phyloP scores from a whole-genome alignment of 495 filamentous ascomycete species.

The Terfezia claveryi region DNA sequence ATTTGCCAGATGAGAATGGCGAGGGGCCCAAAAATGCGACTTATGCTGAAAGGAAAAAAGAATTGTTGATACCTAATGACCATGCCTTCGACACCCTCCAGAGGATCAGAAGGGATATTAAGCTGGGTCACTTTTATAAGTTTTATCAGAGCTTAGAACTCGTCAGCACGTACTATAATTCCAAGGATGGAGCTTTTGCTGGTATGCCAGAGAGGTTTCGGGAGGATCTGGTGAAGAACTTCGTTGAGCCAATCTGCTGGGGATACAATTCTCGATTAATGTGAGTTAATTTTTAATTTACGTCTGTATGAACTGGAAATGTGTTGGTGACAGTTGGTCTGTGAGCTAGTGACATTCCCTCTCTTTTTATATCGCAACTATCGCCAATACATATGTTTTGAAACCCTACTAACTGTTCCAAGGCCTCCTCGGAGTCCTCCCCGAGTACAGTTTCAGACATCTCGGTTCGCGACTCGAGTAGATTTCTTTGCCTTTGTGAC shows the following conservation, averaged over 20 bases:
- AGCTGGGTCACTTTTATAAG: slow-evolving; percentile 17
- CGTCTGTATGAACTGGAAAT: not conserved
- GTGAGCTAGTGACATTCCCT: not conserved
- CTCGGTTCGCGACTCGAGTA: slow-evolving; percentile 15
- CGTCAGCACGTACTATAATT: slow-evolving; percentile 11
- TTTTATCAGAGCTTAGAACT: slow-evolving; percentile 17
- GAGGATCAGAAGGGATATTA: slow-evolving; percentile 13
- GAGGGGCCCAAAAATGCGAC: slow-evolving; percentile 4
- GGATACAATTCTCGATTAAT: slow-evolving; percentile 18
- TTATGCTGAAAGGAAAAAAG: slow-evolving; percentile 8
- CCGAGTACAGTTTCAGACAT: slow-evolving; percentile 14
- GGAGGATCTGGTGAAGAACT: slow-evolving; percentile 19
- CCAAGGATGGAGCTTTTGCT: not conserved
- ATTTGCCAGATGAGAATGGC: slow-evolving; percentile 13
- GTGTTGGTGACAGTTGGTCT: not conserved
- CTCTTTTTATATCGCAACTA: not conserved
- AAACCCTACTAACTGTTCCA: not conserved
- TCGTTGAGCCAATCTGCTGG: slow-evolving; percentile 20
- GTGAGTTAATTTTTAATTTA: slow-evolving; percentile 4
- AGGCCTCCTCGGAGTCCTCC: slow-evolving; percentile 14
- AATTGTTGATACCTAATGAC: slow-evolving; percentile 13
- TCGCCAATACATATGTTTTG: not conserved
- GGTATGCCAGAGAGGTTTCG: slow-evolving; percentile 18
- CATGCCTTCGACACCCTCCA: slow-evolving; percentile 12
- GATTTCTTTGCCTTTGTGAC: slow-evolving; percentile 16